Conservation (phyloP, 257 asterid species). For the Dorcoceras hygrometricum region DNA sequence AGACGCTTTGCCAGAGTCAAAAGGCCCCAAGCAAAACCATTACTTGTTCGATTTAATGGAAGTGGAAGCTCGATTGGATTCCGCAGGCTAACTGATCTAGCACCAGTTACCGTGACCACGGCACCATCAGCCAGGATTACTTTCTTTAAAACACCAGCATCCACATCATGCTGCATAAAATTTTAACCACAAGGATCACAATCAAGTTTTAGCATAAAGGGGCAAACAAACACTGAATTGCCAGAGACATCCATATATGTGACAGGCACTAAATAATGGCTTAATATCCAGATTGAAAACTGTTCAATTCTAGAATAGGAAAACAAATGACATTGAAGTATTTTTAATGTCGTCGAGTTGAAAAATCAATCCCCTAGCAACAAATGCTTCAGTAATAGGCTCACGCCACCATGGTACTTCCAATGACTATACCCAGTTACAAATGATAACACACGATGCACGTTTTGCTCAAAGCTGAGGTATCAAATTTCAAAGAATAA, state of each 20-base stretch:
- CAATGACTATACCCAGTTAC: too few relatives aligned
- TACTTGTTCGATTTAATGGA: slow-evolving; percentile 63
- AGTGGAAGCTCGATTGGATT: slow-evolving; percentile 86
- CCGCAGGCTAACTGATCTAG: slow-evolving; percentile 90
- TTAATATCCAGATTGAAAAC: background rate
- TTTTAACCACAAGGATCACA: slow-evolving; percentile 4
- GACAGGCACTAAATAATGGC: background rate
- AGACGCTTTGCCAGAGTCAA: slow-evolving; percentile 73
- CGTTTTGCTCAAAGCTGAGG: background rate
- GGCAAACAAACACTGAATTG: background rate
- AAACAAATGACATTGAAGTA: too few relatives aligned
- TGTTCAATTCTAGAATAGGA: too few relatives aligned
- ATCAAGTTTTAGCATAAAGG: slow-evolving; percentile 4
- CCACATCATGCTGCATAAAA: slow-evolving; percentile 57
- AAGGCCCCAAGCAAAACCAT: slow-evolving; percentile 74
- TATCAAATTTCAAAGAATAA: background rate
- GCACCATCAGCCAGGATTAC: slow-evolving; percentile 92
- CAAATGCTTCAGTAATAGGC: too few relatives aligned
- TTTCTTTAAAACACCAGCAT: slow-evolving; percentile 81
- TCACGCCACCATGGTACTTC: too few relatives aligned
- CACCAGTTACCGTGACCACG: slow-evolving; percentile 92
- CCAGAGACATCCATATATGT: background rate
- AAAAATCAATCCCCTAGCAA: too few relatives aligned
- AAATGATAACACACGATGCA: background rate
- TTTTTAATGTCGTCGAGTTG: too few relatives aligned